Percentiles rank a stretch among this genome's conserved stretches.
Evolutionary conservation across 2,329 filamentous ascomycete species (phyloP).

Genomic region (Ophiostoma angusticollis): DNA sequence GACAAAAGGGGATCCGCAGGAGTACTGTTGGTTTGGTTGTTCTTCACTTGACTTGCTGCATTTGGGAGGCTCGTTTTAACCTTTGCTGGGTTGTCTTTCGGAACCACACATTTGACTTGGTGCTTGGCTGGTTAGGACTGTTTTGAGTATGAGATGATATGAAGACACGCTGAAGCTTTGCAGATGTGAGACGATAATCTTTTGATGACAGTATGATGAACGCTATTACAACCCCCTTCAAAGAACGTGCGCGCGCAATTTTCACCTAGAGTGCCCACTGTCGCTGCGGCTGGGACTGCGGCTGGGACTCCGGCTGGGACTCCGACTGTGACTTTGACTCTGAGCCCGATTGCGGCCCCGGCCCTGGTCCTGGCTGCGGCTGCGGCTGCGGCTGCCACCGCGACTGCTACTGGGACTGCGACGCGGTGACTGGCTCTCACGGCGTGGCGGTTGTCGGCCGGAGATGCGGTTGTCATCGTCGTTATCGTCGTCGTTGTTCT

Average conservation of each 20-base stretch:
- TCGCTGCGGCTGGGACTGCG: constrained; percentile 2
- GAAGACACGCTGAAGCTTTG: no score
- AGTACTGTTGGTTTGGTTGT: not conserved
- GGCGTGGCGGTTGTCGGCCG: not conserved
- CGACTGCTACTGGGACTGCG: constrained; percentile 1
- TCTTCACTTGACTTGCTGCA: not conserved
- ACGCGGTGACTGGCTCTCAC: no score
- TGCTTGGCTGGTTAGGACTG: no score
- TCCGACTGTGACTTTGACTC: constrained; percentile 1
- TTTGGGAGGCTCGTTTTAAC: not conserved
- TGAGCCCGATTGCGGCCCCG: not conserved
- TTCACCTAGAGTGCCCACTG: not conserved
- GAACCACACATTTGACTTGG: no score
- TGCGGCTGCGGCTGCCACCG: constrained; percentile 2
- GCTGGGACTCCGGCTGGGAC: not conserved
- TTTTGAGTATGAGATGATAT: no score
- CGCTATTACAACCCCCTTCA: no score
- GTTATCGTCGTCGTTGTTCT: constrained; percentile 1
- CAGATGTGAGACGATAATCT: no score
- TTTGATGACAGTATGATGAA: not conserved
- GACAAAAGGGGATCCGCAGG: not conserved
- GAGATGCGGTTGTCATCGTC: no score
- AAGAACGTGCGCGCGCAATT: not conserved
- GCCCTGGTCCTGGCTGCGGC: not conserved
- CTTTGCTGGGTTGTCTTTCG: no score